Base-by-base conservation (phyloP, 2,329 filamentous ascomycete species). In the Graphilbum fragrans region DNA sequence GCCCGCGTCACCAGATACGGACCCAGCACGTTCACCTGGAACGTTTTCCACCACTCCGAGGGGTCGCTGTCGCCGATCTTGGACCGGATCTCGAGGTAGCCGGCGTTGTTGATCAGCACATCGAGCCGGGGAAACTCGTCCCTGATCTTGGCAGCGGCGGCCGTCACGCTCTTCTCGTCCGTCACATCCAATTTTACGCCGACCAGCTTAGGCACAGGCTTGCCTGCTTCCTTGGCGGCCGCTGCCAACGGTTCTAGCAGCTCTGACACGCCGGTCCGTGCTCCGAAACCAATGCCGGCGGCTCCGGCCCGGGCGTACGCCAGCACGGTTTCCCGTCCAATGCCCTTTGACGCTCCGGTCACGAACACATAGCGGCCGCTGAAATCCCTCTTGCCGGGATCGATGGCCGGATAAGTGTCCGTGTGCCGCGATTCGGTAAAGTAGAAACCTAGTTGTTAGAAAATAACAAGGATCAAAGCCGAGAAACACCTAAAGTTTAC, bases 1-100 rank as follows among this genome's bases (percentile, higher is more conserved):
- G 62, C 58, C 16, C 58, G 56, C 1, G 63, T 61, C 21, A 64
- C 51, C 12, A 70, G 57, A 35, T 69, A 68, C 0, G 60, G 53
- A 0, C 71, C 70, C 37, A 63, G 66, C 22, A 74, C 51, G 44
- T 75, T 75, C 41, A 72, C 63, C 31, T 70, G 65, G 52, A 62
- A 68, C 23, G 61, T 60, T 19, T 49, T 50, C 61, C 64, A 69
- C 58, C 67, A 73, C n/a, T 63, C 62, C 2, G 56, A 52, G 5
- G 59, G 54, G 20, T 64, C 53, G 3, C 56, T 51, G n/a, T 67
- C 61, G 17, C 51, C 52, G 16, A 66, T 53, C n/a, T 51, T 50
- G 1, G 3, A 7, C 35, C 55, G 59, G 16, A 49, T 49, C 40
- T 63, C 60, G 16, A 69, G 51, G 42, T 61, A 62, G 16, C 61